A percentile compares a stretch with the other conserved stretches of the same genome.
phyloP scores from a whole-genome alignment of 805 yeast species.

The Maudiozyma saulgeensis region DNA sequence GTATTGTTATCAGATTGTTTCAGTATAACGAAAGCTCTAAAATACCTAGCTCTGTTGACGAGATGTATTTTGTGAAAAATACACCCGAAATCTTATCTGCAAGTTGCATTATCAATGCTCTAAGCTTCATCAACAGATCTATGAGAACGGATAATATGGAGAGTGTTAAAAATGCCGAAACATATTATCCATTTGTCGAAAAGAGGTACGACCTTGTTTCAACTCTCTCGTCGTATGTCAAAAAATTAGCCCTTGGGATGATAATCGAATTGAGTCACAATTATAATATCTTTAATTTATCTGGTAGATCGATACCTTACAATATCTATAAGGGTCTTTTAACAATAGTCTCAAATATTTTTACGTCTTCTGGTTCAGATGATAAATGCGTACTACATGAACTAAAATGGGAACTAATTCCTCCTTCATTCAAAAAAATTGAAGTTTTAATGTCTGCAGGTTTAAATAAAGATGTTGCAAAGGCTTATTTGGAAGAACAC shows the following conservation, averaged over 20 bases:
- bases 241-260: slow-evolving; percentile 16
- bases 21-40: slow-evolving; percentile 17
- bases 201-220: slow-evolving; percentile 18
- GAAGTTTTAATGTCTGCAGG: slow-evolving; percentile 22
- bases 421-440: slow-evolving; percentile 18
- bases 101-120: slow-evolving; percentile 35
- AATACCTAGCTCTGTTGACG: slow-evolving; percentile 27
- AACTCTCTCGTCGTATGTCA: slow-evolving; percentile 16
- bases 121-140: slow-evolving; percentile 39
- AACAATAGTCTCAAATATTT: slow-evolving; percentile 36
- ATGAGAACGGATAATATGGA: slow-evolving; percentile 32
- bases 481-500: slow-evolving; percentile 22
- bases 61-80: slow-evolving; percentile 30
- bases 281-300: slow-evolving; percentile 20
- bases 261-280: slow-evolving; percentile 13
- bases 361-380: slow-evolving; percentile 23
- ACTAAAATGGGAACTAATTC: slow-evolving; percentile 24
- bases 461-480: slow-evolving; percentile 25
- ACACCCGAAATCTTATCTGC: slow-evolving; percentile 30
- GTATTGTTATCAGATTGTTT: slow-evolving; percentile 14
- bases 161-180: slow-evolving; percentile 15
- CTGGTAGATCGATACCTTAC: slow-evolving; percentile 26
- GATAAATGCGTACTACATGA: slow-evolving; percentile 14
- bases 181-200: slow-evolving; percentile 16
- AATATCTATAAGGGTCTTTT: slow-evolving; percentile 39